Evolutionary conservation across 78 protist genomes (phyloP).

Genomic region (Neovahlkampfia damariscottae): DNA sequence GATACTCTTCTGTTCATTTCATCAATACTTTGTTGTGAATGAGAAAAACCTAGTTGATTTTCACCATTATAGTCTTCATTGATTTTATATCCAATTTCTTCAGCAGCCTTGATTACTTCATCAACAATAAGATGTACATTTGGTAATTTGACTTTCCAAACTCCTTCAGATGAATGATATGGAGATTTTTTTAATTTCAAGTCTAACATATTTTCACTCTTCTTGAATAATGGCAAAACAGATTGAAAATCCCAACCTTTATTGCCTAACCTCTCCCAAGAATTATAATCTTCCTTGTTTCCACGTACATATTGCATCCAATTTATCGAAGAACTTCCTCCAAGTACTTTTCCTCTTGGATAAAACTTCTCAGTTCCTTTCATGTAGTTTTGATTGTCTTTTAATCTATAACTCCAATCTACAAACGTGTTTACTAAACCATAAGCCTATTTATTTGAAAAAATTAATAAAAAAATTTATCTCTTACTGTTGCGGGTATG

Average conservation of each 20-base stretch:
- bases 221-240: slow-evolving; percentile 3
- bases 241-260: slow-evolving; percentile 12
- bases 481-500: too few relatives aligned
- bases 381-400: neutral
- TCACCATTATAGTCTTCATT: too few relatives aligned
- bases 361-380: neutral
- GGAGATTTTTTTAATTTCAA: too few relatives aligned
- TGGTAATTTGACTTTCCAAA: too few relatives aligned
- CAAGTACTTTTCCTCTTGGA: slow-evolving; percentile 19
- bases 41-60: too few relatives aligned
- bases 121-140: too few relatives aligned
- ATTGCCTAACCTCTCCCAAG: slow-evolving; percentile 1
- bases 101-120: too few relatives aligned
- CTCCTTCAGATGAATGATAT: too few relatives aligned
- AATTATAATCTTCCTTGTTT: slow-evolving; percentile 11
- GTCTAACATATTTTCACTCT: too few relatives aligned
- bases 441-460: slow-evolving; percentile 16
- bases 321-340: slow-evolving; percentile 23
- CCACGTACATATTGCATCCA: slow-evolving; percentile 23
- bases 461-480: neutral
- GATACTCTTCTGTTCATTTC: too few relatives aligned
- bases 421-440: neutral
- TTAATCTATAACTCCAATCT: slow-evolving; percentile 12
- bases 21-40: too few relatives aligned
- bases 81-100: too few relatives aligned